These are phyloP conservation scores for Xerocomellus amylosporus DNA, from an alignment of 768 basidiomycete species.

Conservation along the genomic window DNA sequence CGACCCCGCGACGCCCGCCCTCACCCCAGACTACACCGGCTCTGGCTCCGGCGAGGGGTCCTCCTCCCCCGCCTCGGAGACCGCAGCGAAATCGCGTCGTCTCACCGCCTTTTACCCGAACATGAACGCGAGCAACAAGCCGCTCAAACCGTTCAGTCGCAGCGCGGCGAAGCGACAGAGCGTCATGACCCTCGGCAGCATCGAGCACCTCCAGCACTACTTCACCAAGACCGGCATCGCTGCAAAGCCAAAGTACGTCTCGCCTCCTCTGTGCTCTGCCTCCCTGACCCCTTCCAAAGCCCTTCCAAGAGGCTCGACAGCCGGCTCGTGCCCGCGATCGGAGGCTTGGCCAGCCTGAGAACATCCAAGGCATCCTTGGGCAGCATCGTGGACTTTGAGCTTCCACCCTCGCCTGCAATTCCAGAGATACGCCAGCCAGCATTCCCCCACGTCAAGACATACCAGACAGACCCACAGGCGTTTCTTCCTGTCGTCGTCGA, in stretches of 20 bases:
- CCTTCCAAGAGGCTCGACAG: conserved; percentile 49
- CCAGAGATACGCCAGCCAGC: conserved; percentile 45
- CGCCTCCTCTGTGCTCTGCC: background rate
- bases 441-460: conserved; percentile 57
- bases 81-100: conserved; percentile 52
- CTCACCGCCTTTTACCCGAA: conserved; percentile 79
- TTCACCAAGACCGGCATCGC: conserved; percentile 86
- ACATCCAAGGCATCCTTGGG: conserved; percentile 38
- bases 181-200: conserved; percentile 93
- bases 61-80: conserved; percentile 25
- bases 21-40: conserved; percentile 64
- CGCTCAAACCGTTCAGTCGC: conserved; percentile 80
- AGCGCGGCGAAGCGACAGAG: conserved; percentile 92
- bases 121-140: conserved; percentile 66
- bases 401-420: conserved; percentile 67
- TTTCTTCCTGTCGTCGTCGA: conserved; percentile 74
- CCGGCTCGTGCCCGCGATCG: conserved; percentile 76
- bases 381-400: conserved; percentile 49
- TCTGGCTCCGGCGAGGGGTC: conserved; percentile 43
- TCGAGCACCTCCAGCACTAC: conserved; percentile 93
- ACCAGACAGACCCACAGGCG: conserved; percentile 72
- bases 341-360: conserved; percentile 49
- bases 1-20: conserved; percentile 47
- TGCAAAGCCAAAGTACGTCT: conserved; percentile 66
- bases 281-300: conserved; percentile 26